These are phyloP conservation scores for Handroanthus guayacan DNA, from an alignment of 257 asterid species.

Conservation along the genomic window DNA sequence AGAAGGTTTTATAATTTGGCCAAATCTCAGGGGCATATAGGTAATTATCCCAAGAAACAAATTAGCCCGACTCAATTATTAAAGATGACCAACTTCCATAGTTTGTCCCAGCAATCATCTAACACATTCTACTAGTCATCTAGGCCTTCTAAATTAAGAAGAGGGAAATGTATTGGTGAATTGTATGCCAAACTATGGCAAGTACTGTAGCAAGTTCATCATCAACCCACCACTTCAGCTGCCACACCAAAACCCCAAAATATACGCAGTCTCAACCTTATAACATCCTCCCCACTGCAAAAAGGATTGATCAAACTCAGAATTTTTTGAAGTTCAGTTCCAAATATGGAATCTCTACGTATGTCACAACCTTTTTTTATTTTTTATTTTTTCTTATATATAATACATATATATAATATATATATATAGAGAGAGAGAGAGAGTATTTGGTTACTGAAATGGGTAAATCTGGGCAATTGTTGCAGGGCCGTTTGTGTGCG, in stretches of 20 bases:
- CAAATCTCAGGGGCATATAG: too few relatives aligned
- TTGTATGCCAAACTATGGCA: constrained; percentile 7
- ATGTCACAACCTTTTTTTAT: background rate
- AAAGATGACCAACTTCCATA: background rate
- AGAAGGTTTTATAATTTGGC: too few relatives aligned
- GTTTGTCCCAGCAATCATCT: background rate
- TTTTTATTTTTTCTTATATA: background rate
- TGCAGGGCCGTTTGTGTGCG: constrained; percentile 25
- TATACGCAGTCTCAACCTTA: background rate
- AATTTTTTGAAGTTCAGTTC: constrained; percentile 29
- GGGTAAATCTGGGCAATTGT: background rate
- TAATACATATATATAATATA: too few relatives aligned
- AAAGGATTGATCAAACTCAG: constrained; percentile 24
- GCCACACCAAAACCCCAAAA: constrained; percentile 1
- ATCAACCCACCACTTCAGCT: constrained; percentile 31
- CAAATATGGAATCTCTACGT: constrained; percentile 41
- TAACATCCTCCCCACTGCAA: constrained; percentile 2
- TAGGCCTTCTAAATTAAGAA: background rate
- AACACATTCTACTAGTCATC: constrained; percentile 1
- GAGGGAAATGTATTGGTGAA: background rate
- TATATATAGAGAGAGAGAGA: too few relatives aligned
- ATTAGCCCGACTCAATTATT: constrained; percentile 4
- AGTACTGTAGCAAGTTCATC: constrained; percentile 8
- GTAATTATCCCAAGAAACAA: background rate
- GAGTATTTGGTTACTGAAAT: constrained; percentile 26